Base-by-base conservation (phyloP, 1,139 yeast genomes). In the Dujonia santamariae region DNA sequence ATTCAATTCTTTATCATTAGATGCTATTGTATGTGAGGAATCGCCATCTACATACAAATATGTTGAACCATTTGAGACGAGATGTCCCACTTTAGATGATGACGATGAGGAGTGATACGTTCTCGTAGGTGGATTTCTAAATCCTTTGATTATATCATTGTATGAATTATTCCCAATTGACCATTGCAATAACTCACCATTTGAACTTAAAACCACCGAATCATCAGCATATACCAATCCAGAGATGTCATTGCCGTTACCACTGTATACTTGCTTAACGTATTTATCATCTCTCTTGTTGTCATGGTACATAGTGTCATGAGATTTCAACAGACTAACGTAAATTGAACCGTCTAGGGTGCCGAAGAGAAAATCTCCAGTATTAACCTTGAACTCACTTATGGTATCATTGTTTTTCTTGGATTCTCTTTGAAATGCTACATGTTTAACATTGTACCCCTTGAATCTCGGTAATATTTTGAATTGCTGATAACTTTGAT, bases 281-380 rank as follows among this genome's bases (percentile, higher is more conserved):
- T 54, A 52, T 39, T 57, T 64, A 37, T 68, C 73, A 40, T 66
- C 72, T 26, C 65, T 54, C 39, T 63, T 67, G 32, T 51, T 56
- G 15, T 52, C 56, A 24, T 52, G 55, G 4, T 48, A 35, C 14
- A 42, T 37, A 29, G 47, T 45, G 7, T 49, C 51, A 39, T 57
- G 62, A 4, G 53, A 43, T 33, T 62, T 64, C 8, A 67, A 40
- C 14, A 45, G 41, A 2, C 61, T 58, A 4, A 58, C 39, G 34
- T 59, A 59, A 0, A 68, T 31, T 3, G 47, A 31, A 5, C 67
- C 63, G 9, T 64, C 69, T 3, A 41, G 34, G 1, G 67, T 55
- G 2, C 54, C 51, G n/a, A 59, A 31, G 12, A 67, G 41, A 26
- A 65, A 59, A 28, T 55, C 64, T 1, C 59, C 63, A 1, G 65